Percentiles rank a stretch among this genome's conserved stretches.
phyloP scores from a whole-genome alignment of 257 asterid genomes.

The Primulina tabacum region DNA sequence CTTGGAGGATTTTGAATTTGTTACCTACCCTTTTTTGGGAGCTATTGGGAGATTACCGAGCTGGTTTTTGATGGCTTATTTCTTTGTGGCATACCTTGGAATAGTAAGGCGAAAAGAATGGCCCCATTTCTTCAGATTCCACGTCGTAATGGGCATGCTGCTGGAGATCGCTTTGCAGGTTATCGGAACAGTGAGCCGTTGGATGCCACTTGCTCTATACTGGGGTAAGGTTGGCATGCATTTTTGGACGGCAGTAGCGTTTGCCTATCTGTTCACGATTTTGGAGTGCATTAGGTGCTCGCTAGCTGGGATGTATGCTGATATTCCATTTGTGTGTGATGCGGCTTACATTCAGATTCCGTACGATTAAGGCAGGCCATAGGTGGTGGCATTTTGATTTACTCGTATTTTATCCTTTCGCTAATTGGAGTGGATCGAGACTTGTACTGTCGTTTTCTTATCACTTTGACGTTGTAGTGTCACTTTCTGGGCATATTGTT shows the following conservation, averaged over 20 bases:
- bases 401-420: too few species aligned
- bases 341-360: conserved; percentile 95
- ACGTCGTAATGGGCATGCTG: conserved; percentile 88
- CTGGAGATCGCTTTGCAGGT: conserved; percentile 89
- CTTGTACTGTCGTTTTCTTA: too few species aligned
- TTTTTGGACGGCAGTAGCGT: conserved; percentile 67
- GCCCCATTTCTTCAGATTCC: conserved; percentile 92
- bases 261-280: conserved; percentile 77
- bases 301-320: conserved; percentile 87
- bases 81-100: conserved; percentile 79
- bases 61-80: conserved; percentile 88
- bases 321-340: conserved; percentile 78
- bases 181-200: conserved; percentile 73
- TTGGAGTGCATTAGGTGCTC: conserved; percentile 77
- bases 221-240: conserved; percentile 96
- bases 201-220: conserved; percentile 71
- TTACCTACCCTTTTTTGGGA: conserved; percentile 67
- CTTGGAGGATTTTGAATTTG: conserved; percentile 64
- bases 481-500: too few species aligned
- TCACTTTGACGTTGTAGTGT: too few species aligned
- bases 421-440: too few species aligned
- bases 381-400: background rate
- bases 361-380: conserved; percentile 42
- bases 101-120: conserved; percentile 87
- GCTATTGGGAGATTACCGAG: conserved; percentile 66